phyloP scores from a whole-genome alignment of 129 eudicot species.

The Flaveria bidentis region DNA sequence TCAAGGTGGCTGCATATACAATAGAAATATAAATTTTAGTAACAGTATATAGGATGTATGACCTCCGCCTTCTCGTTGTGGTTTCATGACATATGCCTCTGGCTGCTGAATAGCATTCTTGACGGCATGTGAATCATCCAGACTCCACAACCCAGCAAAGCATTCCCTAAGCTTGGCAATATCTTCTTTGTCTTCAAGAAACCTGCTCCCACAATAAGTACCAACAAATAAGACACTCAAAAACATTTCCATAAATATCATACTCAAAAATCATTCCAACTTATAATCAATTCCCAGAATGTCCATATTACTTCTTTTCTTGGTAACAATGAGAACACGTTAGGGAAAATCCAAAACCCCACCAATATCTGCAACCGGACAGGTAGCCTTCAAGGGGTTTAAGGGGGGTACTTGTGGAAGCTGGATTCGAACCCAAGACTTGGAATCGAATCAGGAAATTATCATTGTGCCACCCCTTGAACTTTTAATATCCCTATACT shows the following conservation, averaged over 20 bases:
- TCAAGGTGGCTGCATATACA: neutral
- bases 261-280: too few relatives aligned
- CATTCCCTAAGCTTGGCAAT: slow-evolving; percentile 71
- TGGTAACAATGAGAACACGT: too few relatives aligned
- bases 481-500: too few relatives aligned
- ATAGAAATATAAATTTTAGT: neutral
- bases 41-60: neutral
- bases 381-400: too few relatives aligned
- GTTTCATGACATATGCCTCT: slow-evolving; percentile 84
- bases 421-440: too few relatives aligned
- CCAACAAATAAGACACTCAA: neutral
- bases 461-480: too few relatives aligned
- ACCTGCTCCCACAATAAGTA: slow-evolving; percentile 51
- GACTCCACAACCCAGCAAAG: slow-evolving; percentile 97
- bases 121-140: slow-evolving; percentile 71
- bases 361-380: too few relatives aligned
- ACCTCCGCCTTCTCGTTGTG: slow-evolving; percentile 99
- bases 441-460: too few relatives aligned
- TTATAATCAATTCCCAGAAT: neutral
- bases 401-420: too few relatives aligned
- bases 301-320: neutral
- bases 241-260: neutral
- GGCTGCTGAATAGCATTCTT: slow-evolving; percentile 83
- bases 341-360: neutral
- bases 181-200: slow-evolving; percentile 82